A percentile compares a stretch with the other conserved stretches of the same genome.
phyloP scores from a whole-genome alignment of 106 monocot species.

The Cymbidium sinense region DNA sequence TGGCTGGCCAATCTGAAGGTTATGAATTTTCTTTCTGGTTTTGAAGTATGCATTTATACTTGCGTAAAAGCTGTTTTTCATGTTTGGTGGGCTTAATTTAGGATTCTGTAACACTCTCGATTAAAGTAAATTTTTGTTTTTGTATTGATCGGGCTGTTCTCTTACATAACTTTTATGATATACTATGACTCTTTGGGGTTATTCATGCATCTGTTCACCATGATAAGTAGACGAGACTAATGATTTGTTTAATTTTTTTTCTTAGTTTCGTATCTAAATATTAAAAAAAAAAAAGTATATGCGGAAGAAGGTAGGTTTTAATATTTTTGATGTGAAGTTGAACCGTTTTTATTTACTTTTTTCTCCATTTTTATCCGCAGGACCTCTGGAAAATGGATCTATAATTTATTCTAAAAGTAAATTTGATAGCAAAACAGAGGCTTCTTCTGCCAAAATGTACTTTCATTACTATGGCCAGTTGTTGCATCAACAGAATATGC shows the following conservation, averaged over 20 bases:
- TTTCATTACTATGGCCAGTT: conserved; percentile 97
- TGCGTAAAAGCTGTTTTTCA: background rate
- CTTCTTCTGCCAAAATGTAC: conserved; percentile 97
- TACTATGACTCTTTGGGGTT: background rate
- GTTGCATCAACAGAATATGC: conserved; percentile 98
- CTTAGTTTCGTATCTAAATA: background rate
- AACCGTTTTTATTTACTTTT: background rate
- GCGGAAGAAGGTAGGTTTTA: background rate
- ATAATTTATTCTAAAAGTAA: conserved; percentile 52
- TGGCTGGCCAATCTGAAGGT: background rate
- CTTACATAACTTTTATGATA: background rate
- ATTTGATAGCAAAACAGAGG: conserved; percentile 94
- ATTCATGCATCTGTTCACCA: background rate
- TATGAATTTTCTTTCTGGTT: background rate
- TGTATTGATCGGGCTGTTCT: background rate
- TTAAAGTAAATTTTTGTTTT: background rate
- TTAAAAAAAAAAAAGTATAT: background rate
- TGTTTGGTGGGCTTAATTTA: background rate
- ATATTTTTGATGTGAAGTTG: background rate
- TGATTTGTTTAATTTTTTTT: background rate
- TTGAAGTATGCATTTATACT: background rate
- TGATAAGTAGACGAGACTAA: background rate
- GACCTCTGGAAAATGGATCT: conserved; percentile 57
- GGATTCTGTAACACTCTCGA: background rate
- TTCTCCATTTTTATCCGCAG: conserved; percentile 24